phyloP scores from a whole-genome alignment of 192 early-diverging fungal species.

The Cetraspora pellucida region DNA sequence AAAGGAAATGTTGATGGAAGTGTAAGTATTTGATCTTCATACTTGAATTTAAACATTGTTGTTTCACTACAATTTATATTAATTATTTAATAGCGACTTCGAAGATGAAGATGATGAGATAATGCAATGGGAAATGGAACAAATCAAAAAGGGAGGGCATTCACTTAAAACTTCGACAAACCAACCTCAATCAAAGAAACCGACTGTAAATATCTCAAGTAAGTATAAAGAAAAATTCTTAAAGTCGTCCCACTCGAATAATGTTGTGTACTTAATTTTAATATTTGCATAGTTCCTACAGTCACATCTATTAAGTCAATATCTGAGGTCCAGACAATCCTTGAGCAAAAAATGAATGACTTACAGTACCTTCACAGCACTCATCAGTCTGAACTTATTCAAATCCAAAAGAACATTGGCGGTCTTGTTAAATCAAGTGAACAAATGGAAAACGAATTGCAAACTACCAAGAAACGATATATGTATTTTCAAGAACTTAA shows the following conservation, averaged over 20 bases:
- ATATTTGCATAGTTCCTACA: conserved; percentile 46
- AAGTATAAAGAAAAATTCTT: background rate
- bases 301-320: conserved; percentile 43
- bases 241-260: background rate
- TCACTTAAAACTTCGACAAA: background rate
- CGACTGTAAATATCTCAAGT: background rate
- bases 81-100: conserved; percentile 37
- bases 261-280: background rate
- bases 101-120: conserved; percentile 54
- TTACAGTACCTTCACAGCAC: conserved; percentile 36
- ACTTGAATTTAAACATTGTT: background rate
- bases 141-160: conserved; percentile 55
- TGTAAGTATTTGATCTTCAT: conserved; percentile 37
- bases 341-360: conserved; percentile 38
- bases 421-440: conserved; percentile 31
- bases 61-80: background rate
- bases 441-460: conserved; percentile 45
- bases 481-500: conserved; percentile 57
- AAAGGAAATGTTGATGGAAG: conserved; percentile 57
- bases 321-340: conserved; percentile 38
- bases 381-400: conserved; percentile 43
- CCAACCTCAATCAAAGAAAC: background rate
- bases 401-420: conserved; percentile 43
- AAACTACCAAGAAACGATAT: conserved; percentile 47
- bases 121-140: conserved; percentile 57